These are phyloP conservation scores for Cladosporium oxysporum DNA, from an alignment of 2,329 filamentous ascomycete species.

Conservation along the genomic window DNA sequence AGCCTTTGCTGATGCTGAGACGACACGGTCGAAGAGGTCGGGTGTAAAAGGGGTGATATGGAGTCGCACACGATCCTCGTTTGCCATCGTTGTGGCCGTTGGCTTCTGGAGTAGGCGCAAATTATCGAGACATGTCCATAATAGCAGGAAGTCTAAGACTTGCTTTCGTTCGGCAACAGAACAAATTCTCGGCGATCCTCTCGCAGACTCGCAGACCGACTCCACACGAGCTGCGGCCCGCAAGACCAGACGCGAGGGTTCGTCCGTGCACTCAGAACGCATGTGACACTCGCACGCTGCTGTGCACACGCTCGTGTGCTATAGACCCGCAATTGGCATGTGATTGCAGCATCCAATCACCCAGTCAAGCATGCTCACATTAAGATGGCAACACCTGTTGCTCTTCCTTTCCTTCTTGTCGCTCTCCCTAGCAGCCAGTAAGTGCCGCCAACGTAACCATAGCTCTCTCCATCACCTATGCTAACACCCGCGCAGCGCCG, in stretches of 20 bases:
- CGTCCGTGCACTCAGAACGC: background rate
- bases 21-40: conserved; percentile 69
- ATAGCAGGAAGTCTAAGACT: background rate
- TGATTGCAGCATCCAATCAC: background rate
- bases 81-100: background rate
- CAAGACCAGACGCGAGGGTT: background rate
- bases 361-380: conserved; percentile 20
- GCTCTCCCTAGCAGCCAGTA: conserved; percentile 47
- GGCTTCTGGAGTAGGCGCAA: background rate
- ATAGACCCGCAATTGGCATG: conserved; percentile 10
- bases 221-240: conserved; percentile 11
- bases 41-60: conserved; percentile 87
- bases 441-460: conserved; percentile 22
- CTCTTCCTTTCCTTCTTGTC: conserved; percentile 40
- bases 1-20: conserved; percentile 67
- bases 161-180: conserved; percentile 9
- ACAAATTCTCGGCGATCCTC: conserved; percentile 15
- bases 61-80: conserved; percentile 56
- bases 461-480: background rate
- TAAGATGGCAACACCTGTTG: conserved; percentile 29
- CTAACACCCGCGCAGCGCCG: conserved; percentile 41
- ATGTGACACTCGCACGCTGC: conserved; percentile 4
- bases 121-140: conserved; percentile 11
- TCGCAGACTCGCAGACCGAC: background rate
- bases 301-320: background rate